Evolutionary conservation across 2,329 filamentous ascomycete species (phyloP).

Genomic region (Hypoxylon sp.): DNA sequence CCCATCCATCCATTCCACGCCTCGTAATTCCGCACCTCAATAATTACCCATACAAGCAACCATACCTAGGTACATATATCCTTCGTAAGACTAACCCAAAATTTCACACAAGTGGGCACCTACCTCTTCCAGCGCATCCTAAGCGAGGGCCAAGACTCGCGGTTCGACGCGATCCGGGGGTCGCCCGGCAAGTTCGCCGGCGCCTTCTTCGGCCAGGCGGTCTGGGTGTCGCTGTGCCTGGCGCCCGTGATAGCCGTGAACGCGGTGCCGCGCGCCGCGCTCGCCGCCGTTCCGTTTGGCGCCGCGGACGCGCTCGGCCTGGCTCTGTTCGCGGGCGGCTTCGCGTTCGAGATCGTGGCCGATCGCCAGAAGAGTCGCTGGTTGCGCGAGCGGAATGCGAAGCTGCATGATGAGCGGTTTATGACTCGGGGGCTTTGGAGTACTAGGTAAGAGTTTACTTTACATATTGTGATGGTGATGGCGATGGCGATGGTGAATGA

Average conservation of each 20-base stretch:
- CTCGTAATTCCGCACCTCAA: background rate
- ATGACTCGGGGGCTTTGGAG: conserved; percentile 70
- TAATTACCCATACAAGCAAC: too few relatives aligned
- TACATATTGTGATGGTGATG: too few relatives aligned
- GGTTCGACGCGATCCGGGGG: conserved; percentile 54
- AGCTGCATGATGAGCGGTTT: conserved; percentile 73
- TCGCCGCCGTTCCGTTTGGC: conserved; percentile 60
- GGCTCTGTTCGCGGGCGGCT: conserved; percentile 64
- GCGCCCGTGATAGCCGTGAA: conserved; percentile 72
- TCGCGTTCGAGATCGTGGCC: conserved; percentile 67
- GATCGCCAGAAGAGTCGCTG: conserved; percentile 71
- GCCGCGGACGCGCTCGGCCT: conserved; percentile 66
- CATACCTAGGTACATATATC: too few relatives aligned
- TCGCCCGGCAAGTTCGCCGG: conserved; percentile 48
- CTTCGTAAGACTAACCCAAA: background rate
- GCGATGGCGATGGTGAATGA: background rate
- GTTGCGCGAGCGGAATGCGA: conserved; percentile 67
- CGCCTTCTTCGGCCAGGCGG: conserved; percentile 64
- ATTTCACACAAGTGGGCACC: conserved; percentile 64
- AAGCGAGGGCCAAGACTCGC: conserved; percentile 64
- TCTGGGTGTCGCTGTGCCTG: conserved; percentile 73
- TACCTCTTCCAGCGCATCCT: conserved; percentile 71
- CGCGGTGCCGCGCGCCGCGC: conserved; percentile 62
- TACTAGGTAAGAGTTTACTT: conserved; percentile 59
- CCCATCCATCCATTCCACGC: background rate